A percentile compares a stretch with the other conserved stretches of the same genome.
These are phyloP conservation scores for Ganoderma resinaceum DNA, from an alignment of 1,284 basidiomycete genomes.

Conservation along the genomic window DNA sequence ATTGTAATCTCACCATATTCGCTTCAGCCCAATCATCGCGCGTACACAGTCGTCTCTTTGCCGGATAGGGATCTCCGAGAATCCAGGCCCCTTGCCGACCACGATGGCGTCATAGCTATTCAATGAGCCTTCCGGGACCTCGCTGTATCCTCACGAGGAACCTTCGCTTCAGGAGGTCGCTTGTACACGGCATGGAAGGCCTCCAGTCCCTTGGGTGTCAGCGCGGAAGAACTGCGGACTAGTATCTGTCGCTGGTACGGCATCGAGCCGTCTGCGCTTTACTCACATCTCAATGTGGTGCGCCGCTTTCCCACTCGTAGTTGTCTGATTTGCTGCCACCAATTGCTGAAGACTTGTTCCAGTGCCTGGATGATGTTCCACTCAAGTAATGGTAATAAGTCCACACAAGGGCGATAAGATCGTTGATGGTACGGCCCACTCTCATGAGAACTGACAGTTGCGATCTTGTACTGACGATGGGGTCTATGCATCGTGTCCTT, in stretches of 20 bases:
- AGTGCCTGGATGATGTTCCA: neutral
- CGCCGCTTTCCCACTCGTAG: neutral
- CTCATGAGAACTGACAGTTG: neutral
- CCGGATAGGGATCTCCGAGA: neutral
- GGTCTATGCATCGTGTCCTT: neutral
- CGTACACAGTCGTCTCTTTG: neutral
- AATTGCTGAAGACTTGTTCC: neutral
- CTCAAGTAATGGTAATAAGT: neutral
- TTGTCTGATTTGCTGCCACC: neutral
- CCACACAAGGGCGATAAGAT: neutral
- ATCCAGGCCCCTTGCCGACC: neutral
- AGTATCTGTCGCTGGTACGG: conserved; percentile 5
- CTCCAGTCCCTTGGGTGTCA: neutral
- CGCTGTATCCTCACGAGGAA: neutral
- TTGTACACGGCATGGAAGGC: neutral
- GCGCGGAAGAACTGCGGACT: neutral
- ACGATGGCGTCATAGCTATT: conserved; percentile 3
- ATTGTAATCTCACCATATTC: conserved; percentile 2
- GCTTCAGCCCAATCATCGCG: neutral
- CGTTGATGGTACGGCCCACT: neutral
- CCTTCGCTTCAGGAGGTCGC: neutral
- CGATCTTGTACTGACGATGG: neutral
- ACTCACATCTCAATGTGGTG: neutral
- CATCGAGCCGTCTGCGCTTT: neutral
- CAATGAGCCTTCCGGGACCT: conserved; percentile 3